Percentiles rank a stretch among this genome's conserved stretches.
phyloP scores from a whole-genome alignment of 2,329 filamentous ascomycete genomes.

The Pseudogymnoascus sp. region DNA sequence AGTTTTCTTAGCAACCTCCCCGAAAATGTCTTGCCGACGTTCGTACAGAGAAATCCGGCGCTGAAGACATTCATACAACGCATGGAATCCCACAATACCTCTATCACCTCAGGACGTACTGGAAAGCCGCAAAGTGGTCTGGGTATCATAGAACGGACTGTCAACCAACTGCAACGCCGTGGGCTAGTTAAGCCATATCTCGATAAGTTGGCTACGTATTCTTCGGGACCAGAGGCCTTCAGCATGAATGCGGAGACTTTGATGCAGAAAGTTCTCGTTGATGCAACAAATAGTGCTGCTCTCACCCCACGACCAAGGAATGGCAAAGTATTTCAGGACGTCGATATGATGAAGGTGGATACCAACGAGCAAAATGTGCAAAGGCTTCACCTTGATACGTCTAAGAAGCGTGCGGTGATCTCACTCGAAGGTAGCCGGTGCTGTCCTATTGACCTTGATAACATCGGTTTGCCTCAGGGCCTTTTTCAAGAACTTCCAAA shows the following conservation, averaged over 20 bases:
- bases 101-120: too few species aligned
- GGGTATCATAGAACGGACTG: conserved; percentile 1
- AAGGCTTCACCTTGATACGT: neutral
- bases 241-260: neutral
- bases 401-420: neutral
- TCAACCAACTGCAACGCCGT: conserved; percentile 1
- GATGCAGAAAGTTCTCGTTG: neutral
- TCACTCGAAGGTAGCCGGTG: neutral
- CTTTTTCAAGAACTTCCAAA: neutral
- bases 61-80: neutral
- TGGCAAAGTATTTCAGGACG: neutral
- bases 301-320: neutral
- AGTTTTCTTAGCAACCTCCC: neutral
- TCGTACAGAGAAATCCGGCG: neutral
- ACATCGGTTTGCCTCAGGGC: neutral
- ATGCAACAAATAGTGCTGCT: neutral
- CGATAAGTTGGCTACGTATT: neutral
- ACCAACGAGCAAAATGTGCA: neutral
- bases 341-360: neutral
- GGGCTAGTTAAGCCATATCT: neutral
- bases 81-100: neutral
- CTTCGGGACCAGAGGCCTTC: neutral
- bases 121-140: neutral
- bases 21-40: neutral
- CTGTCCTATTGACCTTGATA: neutral